These are phyloP conservation scores for Spirogloea muscicola DNA, from an alignment of 139 green algal species.

Conservation along the genomic window DNA sequence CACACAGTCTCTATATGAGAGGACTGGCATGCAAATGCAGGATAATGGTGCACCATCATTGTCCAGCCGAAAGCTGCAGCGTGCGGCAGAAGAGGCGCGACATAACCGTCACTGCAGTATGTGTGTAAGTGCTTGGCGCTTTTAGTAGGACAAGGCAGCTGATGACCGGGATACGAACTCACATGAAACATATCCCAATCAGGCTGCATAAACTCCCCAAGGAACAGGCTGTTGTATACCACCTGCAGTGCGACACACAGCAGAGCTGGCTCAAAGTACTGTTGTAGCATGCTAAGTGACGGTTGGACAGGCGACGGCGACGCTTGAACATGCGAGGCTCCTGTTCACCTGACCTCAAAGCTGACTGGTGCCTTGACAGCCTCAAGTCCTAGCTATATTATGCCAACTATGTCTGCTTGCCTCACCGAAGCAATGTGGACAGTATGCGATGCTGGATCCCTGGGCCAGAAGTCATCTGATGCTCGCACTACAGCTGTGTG, in stretches of 20 bases:
- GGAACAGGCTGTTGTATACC: slow-evolving; percentile 62
- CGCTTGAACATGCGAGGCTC: too few relatives aligned
- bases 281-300: too few relatives aligned
- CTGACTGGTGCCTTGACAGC: too few relatives aligned
- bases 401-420: too few relatives aligned
- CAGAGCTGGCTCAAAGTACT: too few relatives aligned
- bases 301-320: too few relatives aligned
- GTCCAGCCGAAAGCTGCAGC: neutral
- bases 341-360: too few relatives aligned
- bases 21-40: neutral
- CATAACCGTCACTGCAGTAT: neutral
- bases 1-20: neutral
- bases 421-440: slow-evolving; percentile 77
- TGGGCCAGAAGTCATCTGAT: slow-evolving; percentile 59
- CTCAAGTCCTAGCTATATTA: too few relatives aligned
- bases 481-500: slow-evolving; percentile 46
- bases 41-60: neutral
- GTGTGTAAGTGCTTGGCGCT: neutral
- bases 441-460: slow-evolving; percentile 66
- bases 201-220: slow-evolving; percentile 57
- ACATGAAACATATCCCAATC: slow-evolving; percentile 64
- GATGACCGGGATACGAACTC: neutral
- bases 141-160: neutral
- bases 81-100: neutral
- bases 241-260: too few relatives aligned